Evolutionary conservation across 805 yeast species (phyloP).

Genomic region (Yarrowia sp.): DNA sequence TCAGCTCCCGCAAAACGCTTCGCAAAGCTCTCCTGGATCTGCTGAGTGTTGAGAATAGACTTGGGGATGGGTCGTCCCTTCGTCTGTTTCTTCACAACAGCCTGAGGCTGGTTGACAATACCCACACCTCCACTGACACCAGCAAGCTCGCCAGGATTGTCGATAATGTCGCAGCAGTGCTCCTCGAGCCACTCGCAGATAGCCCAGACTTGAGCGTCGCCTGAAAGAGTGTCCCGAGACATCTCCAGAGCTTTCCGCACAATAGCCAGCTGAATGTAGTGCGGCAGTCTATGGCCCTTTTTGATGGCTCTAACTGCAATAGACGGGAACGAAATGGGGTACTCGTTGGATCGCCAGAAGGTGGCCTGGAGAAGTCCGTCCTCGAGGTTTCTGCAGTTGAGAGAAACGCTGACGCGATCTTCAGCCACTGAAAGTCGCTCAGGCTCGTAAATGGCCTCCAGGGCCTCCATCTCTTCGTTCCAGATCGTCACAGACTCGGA

Average conservation of each 20-base stretch:
- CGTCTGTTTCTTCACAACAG: neutral
- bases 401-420: neutral
- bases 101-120: neutral
- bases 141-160: conserved; percentile 71
- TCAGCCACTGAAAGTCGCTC: conserved; percentile 38
- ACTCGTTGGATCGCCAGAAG: conserved; percentile 49
- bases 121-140: conserved; percentile 38
- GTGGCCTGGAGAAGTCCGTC: conserved; percentile 27
- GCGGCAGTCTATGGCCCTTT: conserved; percentile 33
- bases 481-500: conserved; percentile 49
- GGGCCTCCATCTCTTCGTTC: conserved; percentile 72
- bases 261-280: conserved; percentile 40
- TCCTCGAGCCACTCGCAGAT: conserved; percentile 78
- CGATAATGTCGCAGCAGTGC: conserved; percentile 54
- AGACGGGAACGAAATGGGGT: conserved; percentile 73
- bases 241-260: conserved; percentile 36
- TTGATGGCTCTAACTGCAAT: conserved; percentile 51
- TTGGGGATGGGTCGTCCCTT: neutral
- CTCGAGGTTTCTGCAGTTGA: conserved; percentile 5
- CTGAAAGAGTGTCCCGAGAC: conserved; percentile 46
- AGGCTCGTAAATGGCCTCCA: conserved; percentile 55
- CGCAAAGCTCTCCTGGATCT: neutral
- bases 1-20: neutral
- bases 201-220: conserved; percentile 66
- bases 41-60: neutral